phyloP scores from a whole-genome alignment of 305 asterid genomes.

The Ilex paraguariensis region DNA sequence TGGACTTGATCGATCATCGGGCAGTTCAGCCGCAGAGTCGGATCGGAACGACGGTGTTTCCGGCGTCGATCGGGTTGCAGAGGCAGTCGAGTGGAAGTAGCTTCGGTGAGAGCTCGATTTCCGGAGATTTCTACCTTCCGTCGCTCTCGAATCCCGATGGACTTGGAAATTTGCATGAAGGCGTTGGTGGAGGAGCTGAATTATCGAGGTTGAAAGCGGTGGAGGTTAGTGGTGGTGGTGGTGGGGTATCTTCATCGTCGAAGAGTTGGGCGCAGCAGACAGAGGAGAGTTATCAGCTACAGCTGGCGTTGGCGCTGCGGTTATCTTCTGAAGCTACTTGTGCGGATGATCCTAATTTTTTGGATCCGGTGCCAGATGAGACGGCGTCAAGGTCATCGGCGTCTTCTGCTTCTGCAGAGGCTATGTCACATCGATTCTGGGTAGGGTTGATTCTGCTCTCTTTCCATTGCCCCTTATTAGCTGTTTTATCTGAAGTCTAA shows the following conservation, averaged over 20 bases:
- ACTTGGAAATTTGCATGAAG: conserved; percentile 39
- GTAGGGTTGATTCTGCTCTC: conserved; percentile 26
- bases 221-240: conserved; percentile 42
- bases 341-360: conserved; percentile 83
- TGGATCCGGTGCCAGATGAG: conserved; percentile 72
- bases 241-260: conserved; percentile 44
- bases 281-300: conserved; percentile 96
- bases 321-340: conserved; percentile 82
- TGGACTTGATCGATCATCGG: conserved; percentile 66
- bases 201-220: conserved; percentile 46
- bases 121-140: conserved; percentile 73
- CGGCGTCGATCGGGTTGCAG: conserved; percentile 62
- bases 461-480: background rate
- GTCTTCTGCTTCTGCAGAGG: conserved; percentile 44
- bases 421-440: conserved; percentile 94
- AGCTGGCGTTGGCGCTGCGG: conserved; percentile 88
- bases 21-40: conserved; percentile 50
- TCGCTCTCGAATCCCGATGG: conserved; percentile 56
- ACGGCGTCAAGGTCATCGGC: conserved; percentile 37
- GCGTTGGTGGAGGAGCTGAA: conserved; percentile 22
- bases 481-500: background rate
- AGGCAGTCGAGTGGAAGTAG: conserved; percentile 97
- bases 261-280: conserved; percentile 99
- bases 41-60: conserved; percentile 43
- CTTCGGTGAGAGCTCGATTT: conserved; percentile 82